These are phyloP conservation scores for Protea cynaroides DNA, from an alignment of 164 flowering plant species.

Conservation along the genomic window DNA sequence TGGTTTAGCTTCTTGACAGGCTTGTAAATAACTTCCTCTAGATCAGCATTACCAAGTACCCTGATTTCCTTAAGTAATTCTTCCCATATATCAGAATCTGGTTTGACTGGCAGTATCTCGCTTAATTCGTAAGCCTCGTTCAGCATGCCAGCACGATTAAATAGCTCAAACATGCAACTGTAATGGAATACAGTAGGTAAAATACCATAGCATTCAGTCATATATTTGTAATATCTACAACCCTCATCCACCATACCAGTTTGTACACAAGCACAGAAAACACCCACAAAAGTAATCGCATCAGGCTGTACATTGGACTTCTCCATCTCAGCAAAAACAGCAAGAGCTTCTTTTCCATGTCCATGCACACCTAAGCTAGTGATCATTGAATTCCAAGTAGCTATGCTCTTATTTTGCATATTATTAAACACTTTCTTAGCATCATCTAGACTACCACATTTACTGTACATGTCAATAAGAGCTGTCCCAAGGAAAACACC, in stretches of 20 bases:
- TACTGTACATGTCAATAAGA: conserved; percentile 67
- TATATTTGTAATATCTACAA: conserved; percentile 28
- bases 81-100: neutral
- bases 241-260: conserved; percentile 29
- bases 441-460: conserved; percentile 59
- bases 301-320: conserved; percentile 38
- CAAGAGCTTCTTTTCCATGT: conserved; percentile 43
- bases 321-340: conserved; percentile 45
- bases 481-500: conserved; percentile 58
- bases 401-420: conserved; percentile 44
- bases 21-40: neutral
- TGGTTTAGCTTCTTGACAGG: neutral
- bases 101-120: conserved; percentile 4
- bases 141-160: conserved; percentile 20
- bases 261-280: conserved; percentile 52
- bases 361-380: conserved; percentile 74
- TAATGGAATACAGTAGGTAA: conserved; percentile 40
- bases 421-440: conserved; percentile 45
- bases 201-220: conserved; percentile 44
- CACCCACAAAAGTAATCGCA: conserved; percentile 54
- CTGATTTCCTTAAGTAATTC: neutral
- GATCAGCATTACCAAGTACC: neutral
- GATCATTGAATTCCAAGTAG: conserved; percentile 77
- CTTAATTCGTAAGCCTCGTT: conserved; percentile 9
- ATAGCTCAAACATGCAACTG: conserved; percentile 37